phyloP scores from a whole-genome alignment of 208 protist genomes.

The Trypanosoma cruzi region DNA sequence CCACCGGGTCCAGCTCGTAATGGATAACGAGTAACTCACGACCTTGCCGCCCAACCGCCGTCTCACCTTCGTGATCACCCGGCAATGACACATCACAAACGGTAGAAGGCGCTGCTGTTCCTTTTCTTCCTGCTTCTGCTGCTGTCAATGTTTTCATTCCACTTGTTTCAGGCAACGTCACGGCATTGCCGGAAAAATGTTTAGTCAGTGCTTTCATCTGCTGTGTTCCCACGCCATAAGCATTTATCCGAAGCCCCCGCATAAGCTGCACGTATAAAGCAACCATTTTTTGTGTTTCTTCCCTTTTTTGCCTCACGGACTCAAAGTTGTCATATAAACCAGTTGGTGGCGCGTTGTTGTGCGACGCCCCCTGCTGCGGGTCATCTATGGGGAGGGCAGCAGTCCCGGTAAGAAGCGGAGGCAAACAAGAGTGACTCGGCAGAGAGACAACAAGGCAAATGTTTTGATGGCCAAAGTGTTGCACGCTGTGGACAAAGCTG shows the following conservation, averaged over 20 bases:
- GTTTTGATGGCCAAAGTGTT: conserved; percentile 26
- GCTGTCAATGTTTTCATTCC: neutral
- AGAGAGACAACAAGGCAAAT: conserved; percentile 26
- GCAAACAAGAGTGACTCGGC: neutral
- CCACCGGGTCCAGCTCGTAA: conserved; percentile 62
- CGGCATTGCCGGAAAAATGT: neutral
- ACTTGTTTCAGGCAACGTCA: neutral
- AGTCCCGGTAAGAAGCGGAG: neutral
- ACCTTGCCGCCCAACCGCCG: neutral
- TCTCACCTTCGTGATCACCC: neutral
- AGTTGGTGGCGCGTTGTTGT: neutral
- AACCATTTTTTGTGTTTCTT: conserved; percentile 7
- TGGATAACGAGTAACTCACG: conserved; percentile 45
- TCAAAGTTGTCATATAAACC: neutral
- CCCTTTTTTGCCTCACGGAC: neutral
- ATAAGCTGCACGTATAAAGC: conserved; percentile 4
- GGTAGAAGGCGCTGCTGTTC: neutral
- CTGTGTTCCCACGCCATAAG: neutral
- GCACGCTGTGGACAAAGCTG: conserved; percentile 20
- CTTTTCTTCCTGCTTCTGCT: conserved; percentile 9
- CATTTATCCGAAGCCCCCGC: neutral
- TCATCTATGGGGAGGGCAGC: neutral
- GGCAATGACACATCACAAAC: neutral
- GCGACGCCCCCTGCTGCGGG: neutral
- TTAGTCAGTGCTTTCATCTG: neutral